Conservation (phyloP, 2,329 filamentous ascomycete species). For the Colletotrichum graminicola region DNA sequence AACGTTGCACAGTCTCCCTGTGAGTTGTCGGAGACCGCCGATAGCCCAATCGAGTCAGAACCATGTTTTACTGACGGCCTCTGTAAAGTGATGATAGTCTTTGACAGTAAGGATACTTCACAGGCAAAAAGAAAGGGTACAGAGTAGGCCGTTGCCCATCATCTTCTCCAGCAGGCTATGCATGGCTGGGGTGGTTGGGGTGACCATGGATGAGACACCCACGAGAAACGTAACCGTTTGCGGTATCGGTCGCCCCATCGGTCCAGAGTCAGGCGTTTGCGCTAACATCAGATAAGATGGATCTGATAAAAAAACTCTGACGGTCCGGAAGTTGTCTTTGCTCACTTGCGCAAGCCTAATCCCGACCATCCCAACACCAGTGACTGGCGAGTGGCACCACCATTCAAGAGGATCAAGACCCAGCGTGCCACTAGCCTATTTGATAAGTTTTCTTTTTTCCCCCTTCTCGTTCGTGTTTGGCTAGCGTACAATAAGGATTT, state of each 20-base stretch:
- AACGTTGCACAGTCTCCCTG: not conserved
- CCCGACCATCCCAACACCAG: constrained; percentile 9
- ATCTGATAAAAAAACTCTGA: constrained; percentile 40
- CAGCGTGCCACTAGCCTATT: constrained; percentile 15
- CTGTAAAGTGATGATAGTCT: not conserved
- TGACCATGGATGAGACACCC: constrained; percentile 1
- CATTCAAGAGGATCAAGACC: not conserved
- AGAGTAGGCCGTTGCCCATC: not conserved
- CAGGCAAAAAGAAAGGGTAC: not conserved
- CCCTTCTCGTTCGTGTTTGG: constrained; percentile 3
- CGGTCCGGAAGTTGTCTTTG: not conserved
- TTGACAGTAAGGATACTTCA: not conserved
- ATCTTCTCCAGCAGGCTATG: not conserved
- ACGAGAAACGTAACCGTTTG: constrained; percentile 21
- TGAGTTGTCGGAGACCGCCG: not conserved
- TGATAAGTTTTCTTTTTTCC: not conserved
- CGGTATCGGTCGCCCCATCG: constrained; percentile 30
- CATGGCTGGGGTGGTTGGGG: constrained; percentile 25
- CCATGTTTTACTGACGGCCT: not conserved
- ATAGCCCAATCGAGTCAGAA: not conserved
- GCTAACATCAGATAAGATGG: constrained; percentile 41
- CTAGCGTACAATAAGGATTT: not conserved
- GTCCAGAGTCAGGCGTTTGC: constrained; percentile 13
- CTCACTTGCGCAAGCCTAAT: constrained; percentile 7
- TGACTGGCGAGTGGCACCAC: constrained; percentile 5